Evolutionary conservation across 2,329 filamentous ascomycete species (phyloP).

Genomic region (Talaromyces albobiverticillius): DNA sequence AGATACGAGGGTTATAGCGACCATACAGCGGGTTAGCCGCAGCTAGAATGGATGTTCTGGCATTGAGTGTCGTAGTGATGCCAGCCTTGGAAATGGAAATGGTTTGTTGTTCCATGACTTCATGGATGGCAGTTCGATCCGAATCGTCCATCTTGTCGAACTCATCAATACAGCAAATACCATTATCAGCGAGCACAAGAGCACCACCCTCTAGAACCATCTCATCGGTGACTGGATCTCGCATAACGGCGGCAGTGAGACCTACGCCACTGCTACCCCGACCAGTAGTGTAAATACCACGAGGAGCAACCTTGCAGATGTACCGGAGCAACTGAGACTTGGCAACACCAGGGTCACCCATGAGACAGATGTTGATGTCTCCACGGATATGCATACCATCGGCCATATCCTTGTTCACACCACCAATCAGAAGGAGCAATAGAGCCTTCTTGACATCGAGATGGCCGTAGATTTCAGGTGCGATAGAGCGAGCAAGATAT

Average conservation of each 20-base stretch:
- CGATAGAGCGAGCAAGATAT: slow-evolving; percentile 91
- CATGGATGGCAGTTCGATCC: slow-evolving; percentile 76
- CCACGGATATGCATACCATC: slow-evolving; percentile 99
- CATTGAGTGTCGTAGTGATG: slow-evolving; percentile 95
- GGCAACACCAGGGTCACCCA: slow-evolving; percentile 99
- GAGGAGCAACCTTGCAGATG: slow-evolving; percentile 94
- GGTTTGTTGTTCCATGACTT: slow-evolving; percentile 86
- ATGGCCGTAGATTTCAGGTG: slow-evolving; percentile 95
- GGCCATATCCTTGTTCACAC: slow-evolving; percentile 93
- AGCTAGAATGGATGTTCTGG: slow-evolving; percentile 90
- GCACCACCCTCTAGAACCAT: slow-evolving; percentile 78
- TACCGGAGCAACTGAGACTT: slow-evolving; percentile 98
- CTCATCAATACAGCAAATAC: slow-evolving; percentile 55
- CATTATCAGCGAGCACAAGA: slow-evolving; percentile 74
- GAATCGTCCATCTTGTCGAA: slow-evolving; percentile 76
- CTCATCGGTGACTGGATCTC: slow-evolving; percentile 75
- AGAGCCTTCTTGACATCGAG: slow-evolving; percentile 97
- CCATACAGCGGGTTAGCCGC: slow-evolving; percentile 97
- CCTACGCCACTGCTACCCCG: slow-evolving; percentile 78
- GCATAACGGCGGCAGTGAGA: slow-evolving; percentile 76
- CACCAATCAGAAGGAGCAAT: slow-evolving; percentile 89
- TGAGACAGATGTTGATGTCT: slow-evolving; percentile 97
- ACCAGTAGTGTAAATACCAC: slow-evolving; percentile 80
- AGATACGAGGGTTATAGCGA: slow-evolving; percentile 95
- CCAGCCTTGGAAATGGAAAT: slow-evolving; percentile 86